A percentile compares a stretch with the other conserved stretches of the same genome.
These are phyloP conservation scores for Dissophora globulifera DNA, from an alignment of 192 early-diverging fungal species.

Conservation along the genomic window DNA sequence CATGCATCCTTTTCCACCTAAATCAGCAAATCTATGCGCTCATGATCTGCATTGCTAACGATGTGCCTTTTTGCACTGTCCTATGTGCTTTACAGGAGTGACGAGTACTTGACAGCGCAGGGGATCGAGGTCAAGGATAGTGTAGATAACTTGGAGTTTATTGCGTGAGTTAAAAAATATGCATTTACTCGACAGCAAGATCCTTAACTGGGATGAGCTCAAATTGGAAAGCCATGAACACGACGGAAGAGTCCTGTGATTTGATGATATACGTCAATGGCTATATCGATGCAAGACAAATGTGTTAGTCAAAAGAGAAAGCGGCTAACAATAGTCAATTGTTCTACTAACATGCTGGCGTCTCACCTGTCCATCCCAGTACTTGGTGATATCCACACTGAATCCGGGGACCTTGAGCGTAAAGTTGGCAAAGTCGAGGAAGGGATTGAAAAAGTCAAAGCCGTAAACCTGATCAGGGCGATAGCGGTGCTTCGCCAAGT, in stretches of 20 bases:
- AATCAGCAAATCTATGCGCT: no score
- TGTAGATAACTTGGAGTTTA: constrained; percentile 47
- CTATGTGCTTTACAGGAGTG: constrained; percentile 48
- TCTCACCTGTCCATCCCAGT: constrained; percentile 74
- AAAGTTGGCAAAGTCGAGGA: constrained; percentile 60
- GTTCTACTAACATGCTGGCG: no score
- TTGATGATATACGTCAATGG: constrained; percentile 82
- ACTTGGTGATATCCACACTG: constrained; percentile 57
- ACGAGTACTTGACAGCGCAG: constrained; percentile 56
- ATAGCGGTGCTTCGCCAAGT: constrained; percentile 60
- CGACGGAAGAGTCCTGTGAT: constrained; percentile 61
- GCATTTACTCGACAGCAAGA: constrained; percentile 17
- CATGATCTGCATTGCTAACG: no score
- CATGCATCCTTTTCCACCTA: not conserved
- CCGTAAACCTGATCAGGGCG: constrained; percentile 77
- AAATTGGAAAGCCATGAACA: constrained; percentile 81
- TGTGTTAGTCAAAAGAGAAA: not conserved
- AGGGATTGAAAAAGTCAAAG: constrained; percentile 74
- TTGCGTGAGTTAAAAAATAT: constrained; percentile 4
- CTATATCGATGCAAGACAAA: constrained; percentile 52
- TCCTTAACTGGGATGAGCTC: constrained; percentile 55
- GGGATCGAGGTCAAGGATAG: constrained; percentile 43
- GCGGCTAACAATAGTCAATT: no score
- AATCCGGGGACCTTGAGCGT: constrained; percentile 59
- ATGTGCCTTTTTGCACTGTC: no score